These are phyloP conservation scores for Tetragonia tetragonoides DNA, from an alignment of 148 eudicot species.

Conservation along the genomic window DNA sequence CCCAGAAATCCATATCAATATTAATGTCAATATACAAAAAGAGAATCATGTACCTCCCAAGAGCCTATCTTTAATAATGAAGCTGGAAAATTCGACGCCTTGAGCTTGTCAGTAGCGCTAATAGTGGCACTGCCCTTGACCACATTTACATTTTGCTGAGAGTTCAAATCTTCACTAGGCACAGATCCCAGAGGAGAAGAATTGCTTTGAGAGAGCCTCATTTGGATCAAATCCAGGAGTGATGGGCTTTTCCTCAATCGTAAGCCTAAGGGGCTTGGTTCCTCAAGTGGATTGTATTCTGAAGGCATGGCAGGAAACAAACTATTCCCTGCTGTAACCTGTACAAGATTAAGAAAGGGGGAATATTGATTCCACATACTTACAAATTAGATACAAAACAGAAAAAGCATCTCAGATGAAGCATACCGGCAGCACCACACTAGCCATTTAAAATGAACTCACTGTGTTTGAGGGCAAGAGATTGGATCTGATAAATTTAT, in stretches of 20 bases:
- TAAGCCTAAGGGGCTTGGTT: conserved; percentile 80
- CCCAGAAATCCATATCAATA: neutral
- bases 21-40: neutral
- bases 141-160: conserved; percentile 32
- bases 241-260: conserved; percentile 70
- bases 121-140: conserved; percentile 29
- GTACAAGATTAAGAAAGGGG: conserved; percentile 15
- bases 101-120: conserved; percentile 56
- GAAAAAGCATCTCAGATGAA: too few relatives aligned
- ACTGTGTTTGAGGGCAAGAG: neutral
- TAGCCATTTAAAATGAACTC: neutral
- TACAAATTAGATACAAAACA: neutral
- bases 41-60: conserved; percentile 69
- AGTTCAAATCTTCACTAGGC: conserved; percentile 16
- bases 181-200: conserved; percentile 29
- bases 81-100: conserved; percentile 86
- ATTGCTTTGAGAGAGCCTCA: conserved; percentile 52
- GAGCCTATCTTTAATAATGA: conserved; percentile 60
- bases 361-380: neutral
- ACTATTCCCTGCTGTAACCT: conserved; percentile 34
- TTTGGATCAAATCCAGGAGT: conserved; percentile 63
- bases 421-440: neutral
- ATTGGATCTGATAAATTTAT: neutral
- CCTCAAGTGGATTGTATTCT: conserved; percentile 62
- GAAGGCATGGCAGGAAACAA: conserved; percentile 35